These are phyloP conservation scores for Ophiosphaerella narmari DNA, from an alignment of 2,329 filamentous ascomycete genomes.

Conservation along the genomic window DNA sequence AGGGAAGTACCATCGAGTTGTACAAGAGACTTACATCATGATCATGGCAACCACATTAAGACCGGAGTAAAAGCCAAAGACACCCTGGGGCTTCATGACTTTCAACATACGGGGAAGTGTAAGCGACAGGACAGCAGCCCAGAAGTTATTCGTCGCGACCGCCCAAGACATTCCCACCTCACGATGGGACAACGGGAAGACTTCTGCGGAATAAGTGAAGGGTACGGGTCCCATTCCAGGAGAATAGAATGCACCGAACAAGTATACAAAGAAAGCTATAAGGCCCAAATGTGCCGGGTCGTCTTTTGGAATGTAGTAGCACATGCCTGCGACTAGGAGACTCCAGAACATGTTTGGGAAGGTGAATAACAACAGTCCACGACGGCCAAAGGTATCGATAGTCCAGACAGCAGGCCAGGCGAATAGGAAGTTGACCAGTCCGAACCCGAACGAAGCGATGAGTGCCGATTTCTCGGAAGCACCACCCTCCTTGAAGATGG, in stretches of 20 bases:
- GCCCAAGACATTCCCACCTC: slow-evolving; percentile 74
- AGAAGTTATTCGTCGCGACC: slow-evolving; percentile 68
- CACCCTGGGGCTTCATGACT: slow-evolving; percentile 57
- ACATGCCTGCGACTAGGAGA: slow-evolving; percentile 55
- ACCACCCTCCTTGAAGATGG: slow-evolving; percentile 55
- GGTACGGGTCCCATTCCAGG: slow-evolving; percentile 57
- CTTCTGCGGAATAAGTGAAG: slow-evolving; percentile 55
- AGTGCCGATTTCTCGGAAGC: slow-evolving; percentile 50
- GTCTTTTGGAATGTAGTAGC: slow-evolving; percentile 54
- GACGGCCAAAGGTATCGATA: slow-evolving; percentile 57
- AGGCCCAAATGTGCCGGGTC: slow-evolving; percentile 52
- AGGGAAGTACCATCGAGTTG: background rate
- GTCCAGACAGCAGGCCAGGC: slow-evolving; percentile 64
- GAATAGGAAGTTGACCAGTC: slow-evolving; percentile 63
- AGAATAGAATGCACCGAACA: slow-evolving; percentile 49
- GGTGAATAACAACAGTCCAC: slow-evolving; percentile 55
- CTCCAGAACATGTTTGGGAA: slow-evolving; percentile 58
- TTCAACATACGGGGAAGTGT: slow-evolving; percentile 65
- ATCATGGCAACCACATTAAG: slow-evolving; percentile 65
- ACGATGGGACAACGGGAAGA: slow-evolving; percentile 71
- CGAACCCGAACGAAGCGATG: slow-evolving; percentile 63
- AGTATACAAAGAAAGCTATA: slow-evolving; percentile 62
- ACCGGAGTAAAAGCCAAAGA: slow-evolving; percentile 65
- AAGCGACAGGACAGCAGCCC: slow-evolving; percentile 63
- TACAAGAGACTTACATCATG: slow-evolving; percentile 54